Base-by-base conservation (phyloP, 441 rosid genomes). In the Aquilaria agallochum region DNA sequence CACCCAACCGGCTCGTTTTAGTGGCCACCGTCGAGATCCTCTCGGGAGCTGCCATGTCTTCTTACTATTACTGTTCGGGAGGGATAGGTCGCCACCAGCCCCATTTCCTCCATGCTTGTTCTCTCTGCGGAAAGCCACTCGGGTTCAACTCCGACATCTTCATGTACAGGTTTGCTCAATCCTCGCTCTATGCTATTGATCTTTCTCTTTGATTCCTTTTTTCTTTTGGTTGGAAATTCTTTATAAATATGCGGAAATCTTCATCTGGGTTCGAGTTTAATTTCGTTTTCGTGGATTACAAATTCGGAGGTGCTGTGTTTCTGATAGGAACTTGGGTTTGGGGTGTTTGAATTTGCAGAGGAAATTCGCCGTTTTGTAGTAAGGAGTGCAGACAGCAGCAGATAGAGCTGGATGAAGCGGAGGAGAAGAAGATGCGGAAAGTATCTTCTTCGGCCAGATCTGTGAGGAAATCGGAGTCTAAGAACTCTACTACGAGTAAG, bases 341-440 rank as follows among this genome's bases (percentile, higher is more conserved):
- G 2, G 27, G 27, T 20, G 33, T 49, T 13, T 5, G 2, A 3
- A 57, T 15, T 2, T 73, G 70, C 87, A 90, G 98, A 73, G 98
- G 98, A 31, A 80, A 90, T 75, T 84, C 90, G 13, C 92, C 98
- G 31, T 92, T 90, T 50, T 92, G 98, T 68, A 92, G 94, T 84
- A 74, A 85, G 62, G 98, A 90, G 72, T 92, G 97, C 80, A 83
- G 97, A 64, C 79, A 83, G 80, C 90, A 90, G 65, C 98, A 88
- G 57, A 90, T 90, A 58, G 97, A 88, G 66, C 62, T 87, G 11
- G 98, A 93, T 52, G 93, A 83, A 57, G 73, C 83, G 1, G 76
- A 72, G 14, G 90, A 78, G 84, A 88, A 74, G 78, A 86, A 65
- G 53, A 74, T 77, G 87, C 81, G 73, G 67, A 36, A 36, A 36